A percentile compares a stretch with the other conserved stretches of the same genome.
Evolutionary conservation across 768 basidiomycete species (phyloP).

Genomic region (Tricholoma saponaceum): DNA sequence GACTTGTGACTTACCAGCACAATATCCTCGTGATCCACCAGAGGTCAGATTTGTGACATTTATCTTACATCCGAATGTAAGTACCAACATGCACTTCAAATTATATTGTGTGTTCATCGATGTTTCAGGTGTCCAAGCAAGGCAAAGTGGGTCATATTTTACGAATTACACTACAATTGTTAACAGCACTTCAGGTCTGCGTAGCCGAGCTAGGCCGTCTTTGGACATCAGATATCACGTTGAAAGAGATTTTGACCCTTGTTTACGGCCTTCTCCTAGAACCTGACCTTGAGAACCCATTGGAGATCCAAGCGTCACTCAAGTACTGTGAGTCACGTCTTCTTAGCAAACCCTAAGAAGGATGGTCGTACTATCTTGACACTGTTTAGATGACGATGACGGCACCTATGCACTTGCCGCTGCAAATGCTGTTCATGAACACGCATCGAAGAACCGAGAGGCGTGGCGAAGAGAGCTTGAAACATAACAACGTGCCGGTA

Average conservation of each 20-base stretch:
- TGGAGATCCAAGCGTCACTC: constrained; percentile 26
- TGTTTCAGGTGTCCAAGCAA: constrained; percentile 25
- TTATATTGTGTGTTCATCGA: neutral
- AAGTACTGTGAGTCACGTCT: constrained; percentile 21
- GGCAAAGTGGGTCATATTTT: constrained; percentile 15
- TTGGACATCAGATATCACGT: constrained; percentile 25
- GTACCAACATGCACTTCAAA: neutral
- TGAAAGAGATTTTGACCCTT: constrained; percentile 21
- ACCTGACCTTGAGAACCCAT: constrained; percentile 25
- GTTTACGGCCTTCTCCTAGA: constrained; percentile 21
- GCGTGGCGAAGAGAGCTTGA: constrained; percentile 20
- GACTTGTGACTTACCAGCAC: constrained; percentile 20
- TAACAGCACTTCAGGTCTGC: constrained; percentile 14
- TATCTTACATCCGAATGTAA: constrained; percentile 26
- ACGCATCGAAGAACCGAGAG: constrained; percentile 21
- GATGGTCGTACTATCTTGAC: too few relatives aligned
- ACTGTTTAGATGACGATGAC: constrained; percentile 23
- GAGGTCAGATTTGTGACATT: constrained; percentile 25
- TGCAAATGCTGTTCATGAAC: constrained; percentile 17
- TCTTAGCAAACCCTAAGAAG: too few relatives aligned
- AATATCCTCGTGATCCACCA: constrained; percentile 25
- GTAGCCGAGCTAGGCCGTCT: constrained; percentile 25
- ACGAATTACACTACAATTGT: neutral
- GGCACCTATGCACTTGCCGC: constrained; percentile 25
- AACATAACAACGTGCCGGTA: neutral